A percentile compares a stretch with the other conserved stretches of the same genome.
These are phyloP conservation scores for Cercospora sesami DNA, from an alignment of 2,329 filamentous ascomycete genomes.

Conservation along the genomic window DNA sequence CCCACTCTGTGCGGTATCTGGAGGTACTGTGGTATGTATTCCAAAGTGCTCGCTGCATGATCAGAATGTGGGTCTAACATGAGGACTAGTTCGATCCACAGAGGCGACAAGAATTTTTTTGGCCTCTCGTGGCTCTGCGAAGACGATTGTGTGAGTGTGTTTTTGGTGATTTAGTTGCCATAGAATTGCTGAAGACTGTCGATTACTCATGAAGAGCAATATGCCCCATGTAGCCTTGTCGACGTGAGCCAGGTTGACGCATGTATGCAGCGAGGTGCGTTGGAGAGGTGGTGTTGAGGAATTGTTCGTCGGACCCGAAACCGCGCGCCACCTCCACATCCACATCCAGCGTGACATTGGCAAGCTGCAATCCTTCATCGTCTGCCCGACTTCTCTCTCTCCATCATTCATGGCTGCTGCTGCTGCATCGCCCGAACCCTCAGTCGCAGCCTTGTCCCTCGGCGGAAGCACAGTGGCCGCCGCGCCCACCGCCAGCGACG, in stretches of 20 bases:
- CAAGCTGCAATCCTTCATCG: not conserved
- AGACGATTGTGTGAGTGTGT: not conserved
- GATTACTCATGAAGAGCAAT: not conserved
- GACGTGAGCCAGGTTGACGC: not conserved
- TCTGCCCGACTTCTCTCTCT: slow-evolving; percentile 4
- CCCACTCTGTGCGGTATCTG: slow-evolving; percentile 22
- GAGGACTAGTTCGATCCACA: slow-evolving; percentile 12
- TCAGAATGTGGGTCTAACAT: not conserved
- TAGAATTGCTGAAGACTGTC: not conserved
- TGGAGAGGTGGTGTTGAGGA: not conserved
- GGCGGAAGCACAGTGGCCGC: slow-evolving; percentile 5
- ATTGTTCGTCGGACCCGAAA: not conserved
- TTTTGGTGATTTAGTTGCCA: not conserved
- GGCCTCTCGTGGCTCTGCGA: no score
- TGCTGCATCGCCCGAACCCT: slow-evolving; percentile 17
- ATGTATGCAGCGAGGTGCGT: not conserved
- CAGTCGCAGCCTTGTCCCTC: slow-evolving; percentile 18
- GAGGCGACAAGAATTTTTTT: slow-evolving; percentile 11
- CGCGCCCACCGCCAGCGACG: slow-evolving; percentile 1
- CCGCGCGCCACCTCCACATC: not conserved
- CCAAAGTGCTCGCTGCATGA: not conserved
- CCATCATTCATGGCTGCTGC: not conserved
- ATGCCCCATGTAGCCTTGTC: not conserved
- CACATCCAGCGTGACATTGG: not conserved
- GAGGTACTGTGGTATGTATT: slow-evolving; percentile 21